Conservation (phyloP, 805 yeast species). For the Saccharomyces jurei region DNA sequence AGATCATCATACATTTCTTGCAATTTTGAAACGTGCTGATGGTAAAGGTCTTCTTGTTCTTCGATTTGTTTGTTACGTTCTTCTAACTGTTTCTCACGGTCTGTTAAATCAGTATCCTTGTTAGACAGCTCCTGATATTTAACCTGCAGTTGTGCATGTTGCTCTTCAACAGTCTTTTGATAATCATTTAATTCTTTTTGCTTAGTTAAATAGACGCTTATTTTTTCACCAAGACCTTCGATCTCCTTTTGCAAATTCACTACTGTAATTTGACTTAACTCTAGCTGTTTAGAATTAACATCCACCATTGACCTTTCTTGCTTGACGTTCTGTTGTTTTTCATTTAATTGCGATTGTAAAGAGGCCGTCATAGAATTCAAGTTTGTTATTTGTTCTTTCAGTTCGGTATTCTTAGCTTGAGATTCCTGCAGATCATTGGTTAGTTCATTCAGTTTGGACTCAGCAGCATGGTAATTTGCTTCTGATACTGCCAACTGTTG, state of each 20-base stretch:
- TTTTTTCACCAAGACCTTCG: conserved; percentile 26
- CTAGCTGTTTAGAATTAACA: conserved; percentile 63
- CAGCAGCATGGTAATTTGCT: conserved; percentile 66
- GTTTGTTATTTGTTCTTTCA: conserved; percentile 61
- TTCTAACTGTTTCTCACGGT: conserved; percentile 31
- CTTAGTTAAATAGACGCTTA: conserved; percentile 20
- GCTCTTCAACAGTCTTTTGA: conserved; percentile 32
- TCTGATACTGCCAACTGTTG: conserved; percentile 70
- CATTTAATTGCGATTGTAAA: conserved; percentile 47
- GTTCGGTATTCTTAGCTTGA: conserved; percentile 55
- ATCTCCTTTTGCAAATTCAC: conserved; percentile 38
- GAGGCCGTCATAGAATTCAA: conserved; percentile 61
- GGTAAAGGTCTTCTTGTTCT: conserved; percentile 31
- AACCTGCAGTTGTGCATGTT: conserved; percentile 30
- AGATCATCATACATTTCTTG: conserved; percentile 31
- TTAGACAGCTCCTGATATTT: conserved; percentile 29
- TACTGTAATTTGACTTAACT: conserved; percentile 48
- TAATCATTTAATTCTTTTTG: conserved; percentile 33
- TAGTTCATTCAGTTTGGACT: conserved; percentile 52
- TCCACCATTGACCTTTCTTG: conserved; percentile 56
- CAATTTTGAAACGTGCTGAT: conserved; percentile 32
- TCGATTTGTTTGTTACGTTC: conserved; percentile 30
- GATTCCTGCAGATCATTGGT: conserved; percentile 54
- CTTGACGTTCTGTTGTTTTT: conserved; percentile 45
- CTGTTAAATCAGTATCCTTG: conserved; percentile 30